These are phyloP conservation scores for Polytrichum formosum DNA, from an alignment of 225 moss, liverwort and hornwort genomes.

Conservation along the genomic window DNA sequence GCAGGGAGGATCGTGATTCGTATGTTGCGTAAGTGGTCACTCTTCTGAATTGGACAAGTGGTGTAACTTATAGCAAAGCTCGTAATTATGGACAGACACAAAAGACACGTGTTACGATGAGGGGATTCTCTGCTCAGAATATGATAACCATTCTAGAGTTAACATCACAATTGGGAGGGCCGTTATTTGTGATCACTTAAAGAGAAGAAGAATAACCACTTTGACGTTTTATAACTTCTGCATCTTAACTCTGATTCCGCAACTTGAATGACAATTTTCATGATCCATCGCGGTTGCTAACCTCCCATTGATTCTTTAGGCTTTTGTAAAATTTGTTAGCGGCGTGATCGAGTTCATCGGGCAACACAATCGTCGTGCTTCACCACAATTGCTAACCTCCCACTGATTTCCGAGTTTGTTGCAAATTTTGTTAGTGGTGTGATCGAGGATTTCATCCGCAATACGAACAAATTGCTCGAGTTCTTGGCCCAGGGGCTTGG, in stretches of 20 bases:
- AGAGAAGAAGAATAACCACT: too few relatives aligned
- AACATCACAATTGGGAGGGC: neutral
- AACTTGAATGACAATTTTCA: too few relatives aligned
- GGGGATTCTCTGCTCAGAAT: neutral
- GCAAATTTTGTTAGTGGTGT: conserved; percentile 2
- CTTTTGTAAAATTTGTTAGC: neutral
- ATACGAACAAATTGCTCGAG: neutral
- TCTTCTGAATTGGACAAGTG: neutral
- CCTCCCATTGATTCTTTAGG: too few relatives aligned
- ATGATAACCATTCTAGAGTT: neutral
- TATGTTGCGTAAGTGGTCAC: too few relatives aligned
- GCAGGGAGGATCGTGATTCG: too few relatives aligned
- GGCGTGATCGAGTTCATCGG: conserved; percentile 1
- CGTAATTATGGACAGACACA: neutral
- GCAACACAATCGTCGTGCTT: neutral
- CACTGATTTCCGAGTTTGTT: too few relatives aligned
- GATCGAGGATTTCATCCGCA: conserved; percentile 6
- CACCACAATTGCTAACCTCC: too few relatives aligned
- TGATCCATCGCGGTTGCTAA: too few relatives aligned
- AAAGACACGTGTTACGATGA: neutral
- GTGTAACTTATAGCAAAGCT: neutral
- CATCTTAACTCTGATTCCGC: too few relatives aligned
- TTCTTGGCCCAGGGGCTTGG: conserved; percentile 7
- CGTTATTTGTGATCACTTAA: too few relatives aligned
- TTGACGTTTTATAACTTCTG: too few relatives aligned